Conservation (phyloP, 805 yeast genomes). For the Metschnikowia cubensis region DNA sequence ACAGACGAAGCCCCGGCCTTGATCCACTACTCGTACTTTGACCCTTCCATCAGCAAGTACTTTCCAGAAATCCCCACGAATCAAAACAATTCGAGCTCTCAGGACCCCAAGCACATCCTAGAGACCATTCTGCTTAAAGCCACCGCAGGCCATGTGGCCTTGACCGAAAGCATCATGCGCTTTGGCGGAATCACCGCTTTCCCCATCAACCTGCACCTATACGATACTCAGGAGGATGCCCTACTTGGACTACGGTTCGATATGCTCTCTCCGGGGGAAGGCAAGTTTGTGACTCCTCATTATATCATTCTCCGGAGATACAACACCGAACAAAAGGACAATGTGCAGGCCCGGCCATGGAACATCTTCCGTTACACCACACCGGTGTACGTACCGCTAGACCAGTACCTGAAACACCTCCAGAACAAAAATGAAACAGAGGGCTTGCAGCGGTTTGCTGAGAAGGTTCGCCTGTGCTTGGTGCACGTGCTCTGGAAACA, state of each 20-base stretch:
- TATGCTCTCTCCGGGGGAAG: constrained; percentile 24
- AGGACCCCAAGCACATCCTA: constrained; percentile 3
- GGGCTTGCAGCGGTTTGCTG: constrained; percentile 22
- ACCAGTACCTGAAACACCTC: constrained; percentile 15
- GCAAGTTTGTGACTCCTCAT: constrained; percentile 38
- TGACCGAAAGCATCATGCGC: constrained; percentile 45
- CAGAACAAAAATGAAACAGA: constrained; percentile 12
- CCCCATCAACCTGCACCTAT: constrained; percentile 39
- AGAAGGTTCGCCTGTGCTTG: constrained; percentile 21
- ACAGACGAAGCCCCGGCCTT: constrained; percentile 16
- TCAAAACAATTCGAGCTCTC: background rate
- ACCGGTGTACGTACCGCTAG: constrained; percentile 30
- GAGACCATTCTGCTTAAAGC: constrained; percentile 11
- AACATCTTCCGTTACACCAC: constrained; percentile 33
- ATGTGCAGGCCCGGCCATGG: constrained; percentile 20
- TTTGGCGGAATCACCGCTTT: constrained; percentile 50
- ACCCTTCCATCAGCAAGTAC: constrained; percentile 16
- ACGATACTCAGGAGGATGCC: constrained; percentile 23
- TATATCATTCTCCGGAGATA: constrained; percentile 41
- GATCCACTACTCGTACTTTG: constrained; percentile 17
- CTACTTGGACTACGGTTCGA: constrained; percentile 52
- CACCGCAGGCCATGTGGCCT: constrained; percentile 11
- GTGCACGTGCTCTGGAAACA: constrained; percentile 28
- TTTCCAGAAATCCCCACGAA: constrained; percentile 5
- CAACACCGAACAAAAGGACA: background rate